Conservation (phyloP, 495 filamentous ascomycete genomes). For the Entonaema liquescens region DNA sequence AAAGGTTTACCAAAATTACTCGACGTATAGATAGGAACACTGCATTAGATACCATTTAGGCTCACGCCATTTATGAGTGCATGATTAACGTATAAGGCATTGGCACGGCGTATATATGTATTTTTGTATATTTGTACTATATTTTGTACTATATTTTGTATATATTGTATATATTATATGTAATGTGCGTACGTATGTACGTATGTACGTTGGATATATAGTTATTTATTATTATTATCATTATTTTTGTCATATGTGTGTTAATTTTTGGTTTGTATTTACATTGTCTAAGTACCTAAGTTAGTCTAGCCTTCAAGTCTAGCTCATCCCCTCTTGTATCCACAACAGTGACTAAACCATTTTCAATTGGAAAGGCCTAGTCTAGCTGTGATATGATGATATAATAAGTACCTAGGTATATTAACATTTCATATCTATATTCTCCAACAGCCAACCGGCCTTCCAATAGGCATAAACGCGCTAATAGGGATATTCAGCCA, state of each 20-base stretch:
- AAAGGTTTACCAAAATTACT: constrained; percentile 24
- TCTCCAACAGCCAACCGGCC: neutral
- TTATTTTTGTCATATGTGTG: neutral
- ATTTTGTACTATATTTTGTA: neutral
- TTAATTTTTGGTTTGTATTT: neutral
- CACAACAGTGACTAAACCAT: neutral
- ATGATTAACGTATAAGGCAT: constrained; percentile 42
- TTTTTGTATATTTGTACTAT: constrained; percentile 16
- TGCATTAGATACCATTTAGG: constrained; percentile 44
- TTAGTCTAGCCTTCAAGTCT: neutral
- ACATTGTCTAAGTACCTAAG: too few species aligned
- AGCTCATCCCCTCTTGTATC: neutral
- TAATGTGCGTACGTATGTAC: constrained; percentile 5
- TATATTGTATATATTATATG: neutral
- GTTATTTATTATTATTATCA: neutral
- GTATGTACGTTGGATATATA: constrained; percentile 37
- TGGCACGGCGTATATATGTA: constrained; percentile 36
- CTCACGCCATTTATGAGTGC: constrained; percentile 47
- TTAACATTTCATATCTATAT: neutral
- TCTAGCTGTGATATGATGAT: neutral
- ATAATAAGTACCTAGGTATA: too few species aligned
- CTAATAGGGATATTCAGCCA: neutral
- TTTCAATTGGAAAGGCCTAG: neutral
- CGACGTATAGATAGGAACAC: constrained; percentile 43
- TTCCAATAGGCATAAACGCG: neutral